Base-by-base conservation (phyloP, 2,329 filamentous ascomycete species). In the Domatiomyces catenatus region DNA sequence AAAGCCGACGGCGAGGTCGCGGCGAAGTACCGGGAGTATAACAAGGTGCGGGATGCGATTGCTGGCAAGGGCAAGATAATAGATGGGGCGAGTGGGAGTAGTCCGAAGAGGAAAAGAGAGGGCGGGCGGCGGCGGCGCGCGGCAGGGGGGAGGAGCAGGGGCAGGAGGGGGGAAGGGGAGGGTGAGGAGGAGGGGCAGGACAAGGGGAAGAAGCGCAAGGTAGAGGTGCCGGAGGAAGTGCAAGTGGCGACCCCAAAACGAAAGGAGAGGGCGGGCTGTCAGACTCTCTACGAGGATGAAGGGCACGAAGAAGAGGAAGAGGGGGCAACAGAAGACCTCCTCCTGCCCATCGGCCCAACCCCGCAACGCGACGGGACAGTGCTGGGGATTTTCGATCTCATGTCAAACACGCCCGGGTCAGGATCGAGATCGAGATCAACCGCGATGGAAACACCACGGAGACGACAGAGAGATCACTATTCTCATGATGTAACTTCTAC, bases 321-420 rank as follows among this genome's bases (percentile, higher is more conserved):
- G 15, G 32, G 58, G 10, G 59, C 57, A n/a, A 52, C 54, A n/a
- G 26, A 48, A 7, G 32, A 44, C 42, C 49, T 54, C 19, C 44
- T 52, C 19, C 44, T 52, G 32, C 55, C 63, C 7, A 69, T 73
- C 47, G 71, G 70, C 3, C 71, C 71, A 10, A 73, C 71, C 2
- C 71, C 71, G 1, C 69, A 73, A 52, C 67, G 71, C 39, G 69
- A 73, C 58, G 71, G 71, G 8, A 71, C 67, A 44, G 64, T 70
- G 0, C 56, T 74, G 2, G 71, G 71, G 0, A 61, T 74, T 2
- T 73, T 74, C 48, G 71, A 73, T 51, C 61, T 72, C 44, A 62
- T 74, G 3, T 69, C 69, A 3, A 63, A 66, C 18, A 10, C 32
- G 10, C 68, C 68, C 0, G 66, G 65, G 1, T 58, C 57, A 6